These are phyloP conservation scores for Phytophthora syringae DNA, from an alignment of 352 stramenopile species.

Conservation along the genomic window DNA sequence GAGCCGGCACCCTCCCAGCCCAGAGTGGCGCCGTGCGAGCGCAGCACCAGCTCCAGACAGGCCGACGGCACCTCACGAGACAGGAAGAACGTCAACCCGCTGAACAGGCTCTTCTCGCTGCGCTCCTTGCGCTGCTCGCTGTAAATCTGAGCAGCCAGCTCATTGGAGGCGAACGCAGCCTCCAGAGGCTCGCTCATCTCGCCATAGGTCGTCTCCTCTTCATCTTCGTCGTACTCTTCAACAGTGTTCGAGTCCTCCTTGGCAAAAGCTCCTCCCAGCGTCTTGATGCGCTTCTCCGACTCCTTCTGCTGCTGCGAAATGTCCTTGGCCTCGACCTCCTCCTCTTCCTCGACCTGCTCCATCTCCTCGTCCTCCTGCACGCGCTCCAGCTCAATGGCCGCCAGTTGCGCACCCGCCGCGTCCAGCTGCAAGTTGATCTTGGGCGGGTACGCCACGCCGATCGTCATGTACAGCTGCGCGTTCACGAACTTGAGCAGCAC, in stretches of 20 bases:
- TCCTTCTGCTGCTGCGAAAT: slow-evolving; percentile 87
- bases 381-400: slow-evolving; percentile 72
- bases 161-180: slow-evolving; percentile 81
- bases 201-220: slow-evolving; percentile 73
- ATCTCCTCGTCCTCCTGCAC: slow-evolving; percentile 44
- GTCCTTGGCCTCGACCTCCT: slow-evolving; percentile 39
- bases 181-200: slow-evolving; percentile 93
- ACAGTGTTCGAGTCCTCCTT: slow-evolving; percentile 47
- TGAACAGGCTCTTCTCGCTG: slow-evolving; percentile 83
- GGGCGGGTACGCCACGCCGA: slow-evolving; percentile 95
- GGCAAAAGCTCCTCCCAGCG: slow-evolving; percentile 49
- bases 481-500: slow-evolving; percentile 98
- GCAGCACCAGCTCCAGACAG: slow-evolving; percentile 96
- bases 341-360: slow-evolving; percentile 37
- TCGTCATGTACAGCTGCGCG: slow-evolving; percentile 97
- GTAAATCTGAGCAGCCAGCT: slow-evolving; percentile 82
- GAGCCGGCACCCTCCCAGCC: slow-evolving; percentile 96
- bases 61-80: slow-evolving; percentile 95
- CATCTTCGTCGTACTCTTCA: slow-evolving; percentile 79
- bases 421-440: slow-evolving; percentile 90
- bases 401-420: slow-evolving; percentile 71
- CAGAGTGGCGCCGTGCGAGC: slow-evolving; percentile 94
- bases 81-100: slow-evolving; percentile 90
- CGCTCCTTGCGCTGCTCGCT: slow-evolving; percentile 83
- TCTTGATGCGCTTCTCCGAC: slow-evolving; percentile 88